Evolutionary conservation across 2,329 filamentous ascomycete genomes (phyloP), one percentile per base, ranked within the genome.

Genomic region (Cordyceps cateniannulata): DNA sequence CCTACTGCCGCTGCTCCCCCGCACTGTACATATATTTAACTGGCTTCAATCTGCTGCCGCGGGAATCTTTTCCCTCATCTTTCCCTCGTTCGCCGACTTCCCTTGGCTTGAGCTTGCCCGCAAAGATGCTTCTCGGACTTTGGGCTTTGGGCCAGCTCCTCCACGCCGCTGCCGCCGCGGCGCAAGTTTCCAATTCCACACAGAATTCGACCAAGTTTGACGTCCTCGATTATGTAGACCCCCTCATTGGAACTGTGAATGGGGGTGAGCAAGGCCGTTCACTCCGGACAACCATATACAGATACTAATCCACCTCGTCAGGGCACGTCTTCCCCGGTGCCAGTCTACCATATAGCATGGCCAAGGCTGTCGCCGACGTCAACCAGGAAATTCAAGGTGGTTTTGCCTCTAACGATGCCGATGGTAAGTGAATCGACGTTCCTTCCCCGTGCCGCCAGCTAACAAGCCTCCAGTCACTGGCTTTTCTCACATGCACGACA

Each of bases 401-500:
- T 2, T 70, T 65, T 25, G 63, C 69, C 6, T 68, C 67, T 27
- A 67, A 66, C 45, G 64, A 69, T 42, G 64, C 64, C 4, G 62
- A 66, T 1, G 65, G 67, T 69, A 61, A 52, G 67, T 40, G 12
- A 1, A 5, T 3, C 14, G 2, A 10, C 27, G 4, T n/a, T 8
- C 18, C 16, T 51, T 40, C 24, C 6, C 3, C 8, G 12, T 22
- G 22, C 6, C 12, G 3, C 14, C 14, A 18, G 24, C 55, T 54
- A 29, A 61, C 40, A 48, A 16, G n/a, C 10, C 5, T 22, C n/a
- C 27, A 71, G 69, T 72, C 32, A 70, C 67, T 27, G 67, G 69
- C 7, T 69, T 71, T 40, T 69, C 69, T 10, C 67, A 72, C 52
- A 69, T 72, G 68, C 70, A 71, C 53, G 67, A 71, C 27, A 66